phyloP scores from a whole-genome alignment of 2,329 filamentous ascomycete species.

The Fusarium longipes region DNA sequence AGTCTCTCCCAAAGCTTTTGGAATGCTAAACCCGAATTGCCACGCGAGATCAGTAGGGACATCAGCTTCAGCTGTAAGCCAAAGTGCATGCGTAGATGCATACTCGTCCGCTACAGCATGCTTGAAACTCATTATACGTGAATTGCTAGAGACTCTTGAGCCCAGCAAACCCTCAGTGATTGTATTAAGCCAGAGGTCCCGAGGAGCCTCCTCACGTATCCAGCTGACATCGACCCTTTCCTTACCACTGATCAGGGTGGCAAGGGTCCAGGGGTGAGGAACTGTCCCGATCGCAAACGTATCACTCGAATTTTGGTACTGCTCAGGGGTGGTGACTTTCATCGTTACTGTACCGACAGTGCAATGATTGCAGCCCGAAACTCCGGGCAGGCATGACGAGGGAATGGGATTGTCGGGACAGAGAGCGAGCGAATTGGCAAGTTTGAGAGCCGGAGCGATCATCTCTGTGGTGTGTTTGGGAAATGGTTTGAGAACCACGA shows the following conservation, averaged over 20 bases:
- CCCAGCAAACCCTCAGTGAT: conserved; percentile 78
- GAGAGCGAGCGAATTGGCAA: conserved; percentile 79
- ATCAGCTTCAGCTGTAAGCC: conserved; percentile 78
- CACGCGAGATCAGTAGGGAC: conserved; percentile 82
- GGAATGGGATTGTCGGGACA: conserved; percentile 81
- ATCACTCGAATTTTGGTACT: conserved; percentile 77
- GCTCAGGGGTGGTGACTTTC: conserved; percentile 72
- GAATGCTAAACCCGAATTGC: conserved; percentile 88
- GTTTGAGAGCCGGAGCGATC: conserved; percentile 73
- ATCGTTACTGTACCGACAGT: conserved; percentile 68
- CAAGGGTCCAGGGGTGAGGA: conserved; percentile 89
- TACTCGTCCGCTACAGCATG: conserved; percentile 79
- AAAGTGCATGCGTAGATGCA: conserved; percentile 74
- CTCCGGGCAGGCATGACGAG: conserved; percentile 85
- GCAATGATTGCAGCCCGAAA: conserved; percentile 79
- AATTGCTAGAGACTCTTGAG: conserved; percentile 66
- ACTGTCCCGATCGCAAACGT: conserved; percentile 87
- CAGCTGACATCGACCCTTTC: conserved; percentile 70
- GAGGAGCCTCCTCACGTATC: conserved; percentile 74
- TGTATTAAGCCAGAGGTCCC: conserved; percentile 81
- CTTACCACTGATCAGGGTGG: conserved; percentile 72
- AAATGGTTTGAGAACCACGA: conserved; percentile 84
- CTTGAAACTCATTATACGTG: conserved; percentile 81
- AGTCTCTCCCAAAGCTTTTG: conserved; percentile 60
- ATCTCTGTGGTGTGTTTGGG: conserved; percentile 79